Percentiles rank a stretch among this genome's conserved stretches.
Evolutionary conservation across 371 early-diverging fungal species (phyloP).

Genomic region (Quaeritorhiza haematococci): DNA sequence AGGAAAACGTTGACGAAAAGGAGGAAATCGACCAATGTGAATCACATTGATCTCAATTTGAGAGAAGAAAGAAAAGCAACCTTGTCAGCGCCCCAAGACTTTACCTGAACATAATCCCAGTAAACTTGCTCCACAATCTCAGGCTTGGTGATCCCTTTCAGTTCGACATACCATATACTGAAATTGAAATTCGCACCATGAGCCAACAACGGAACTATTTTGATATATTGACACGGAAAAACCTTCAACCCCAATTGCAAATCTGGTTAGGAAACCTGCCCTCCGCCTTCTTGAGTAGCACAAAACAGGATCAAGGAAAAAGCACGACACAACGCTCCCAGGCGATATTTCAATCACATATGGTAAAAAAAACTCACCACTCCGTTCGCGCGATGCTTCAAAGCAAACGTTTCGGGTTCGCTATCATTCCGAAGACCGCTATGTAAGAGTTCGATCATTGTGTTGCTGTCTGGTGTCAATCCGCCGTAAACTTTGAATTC

Average conservation of each 20-base stretch:
- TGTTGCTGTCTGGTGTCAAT: conserved; percentile 56
- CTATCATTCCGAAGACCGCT: conserved; percentile 86
- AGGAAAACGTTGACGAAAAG: not conserved
- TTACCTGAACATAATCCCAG: conserved; percentile 62
- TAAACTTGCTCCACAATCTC: conserved; percentile 58
- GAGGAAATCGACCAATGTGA: conserved; percentile 11
- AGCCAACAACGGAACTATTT: conserved; percentile 86
- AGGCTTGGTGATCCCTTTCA: conserved; percentile 69
- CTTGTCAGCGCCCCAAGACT: conserved; percentile 6
- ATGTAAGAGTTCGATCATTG: conserved; percentile 83
- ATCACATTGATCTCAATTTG: no score
- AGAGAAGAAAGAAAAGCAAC: not conserved
- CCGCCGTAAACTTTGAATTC: conserved; percentile 94
- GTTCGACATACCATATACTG: conserved; percentile 89
- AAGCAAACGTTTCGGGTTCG: conserved; percentile 82
- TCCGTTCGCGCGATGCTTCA: conserved; percentile 60
- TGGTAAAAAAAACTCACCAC: no score
- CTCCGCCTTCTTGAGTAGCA: no score
- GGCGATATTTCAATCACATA: no score
- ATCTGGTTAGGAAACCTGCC: no score
- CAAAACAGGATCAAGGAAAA: no score
- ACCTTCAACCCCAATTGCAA: no score
- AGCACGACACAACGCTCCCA: no score
- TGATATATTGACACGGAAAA: conserved; percentile 83
- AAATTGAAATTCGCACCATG: conserved; percentile 93